Evolutionary conservation across 108 stramenopile genomes (phyloP), one percentile per base, ranked within the genome.

Genomic region (Ochromonas danica): DNA sequence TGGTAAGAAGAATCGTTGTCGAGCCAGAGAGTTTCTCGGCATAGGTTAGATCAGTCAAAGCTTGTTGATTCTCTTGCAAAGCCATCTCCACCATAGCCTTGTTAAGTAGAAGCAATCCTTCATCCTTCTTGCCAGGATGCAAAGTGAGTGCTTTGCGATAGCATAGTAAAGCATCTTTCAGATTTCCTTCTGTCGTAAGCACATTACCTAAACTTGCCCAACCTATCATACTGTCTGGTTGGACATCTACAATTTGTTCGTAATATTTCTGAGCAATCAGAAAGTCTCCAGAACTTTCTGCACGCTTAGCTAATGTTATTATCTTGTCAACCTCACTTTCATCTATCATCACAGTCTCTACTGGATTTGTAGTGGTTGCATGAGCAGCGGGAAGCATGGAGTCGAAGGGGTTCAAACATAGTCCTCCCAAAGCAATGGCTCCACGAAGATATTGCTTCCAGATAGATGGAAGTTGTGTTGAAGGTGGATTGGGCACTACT

Each of bases 241-340:
- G 14, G 22, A 51, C 45, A 14, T 51, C 14, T 51, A 51, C 22
- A 51, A 51, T 22, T 51, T 51, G 45, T 51, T 51, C 14, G 45
- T 51, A 51, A 51, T 14, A 22, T 22, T 51, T 51, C 22, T 51
- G 6, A 51, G 45, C 45, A 14, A 14, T 22, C 6, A 22, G 22
- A 51, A 14, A 51, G 45, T 51, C 45, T 51, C 45, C 45, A 51
- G n/a, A n/a, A n/a, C n/a, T n/a, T n/a, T n/a, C n/a, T n/a, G n/a
- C n/a, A n/a, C n/a, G n/a, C n/a, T n/a, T n/a, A n/a, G n/a, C n/a
- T n/a, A n/a, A n/a, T n/a, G n/a, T n/a, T n/a, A n/a, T n/a, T n/a
- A n/a, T n/a, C n/a, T n/a, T n/a, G n/a, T n/a, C n/a, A n/a, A n/a
- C n/a, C n/a, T n/a, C n/a, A n/a, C n/a, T n/a, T n/a, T n/a, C n/a